Percentiles rank a stretch among this genome's conserved stretches.
These are phyloP conservation scores for Aspergillus candidus DNA, from an alignment of 2,329 filamentous ascomycete species.

Conservation along the genomic window DNA sequence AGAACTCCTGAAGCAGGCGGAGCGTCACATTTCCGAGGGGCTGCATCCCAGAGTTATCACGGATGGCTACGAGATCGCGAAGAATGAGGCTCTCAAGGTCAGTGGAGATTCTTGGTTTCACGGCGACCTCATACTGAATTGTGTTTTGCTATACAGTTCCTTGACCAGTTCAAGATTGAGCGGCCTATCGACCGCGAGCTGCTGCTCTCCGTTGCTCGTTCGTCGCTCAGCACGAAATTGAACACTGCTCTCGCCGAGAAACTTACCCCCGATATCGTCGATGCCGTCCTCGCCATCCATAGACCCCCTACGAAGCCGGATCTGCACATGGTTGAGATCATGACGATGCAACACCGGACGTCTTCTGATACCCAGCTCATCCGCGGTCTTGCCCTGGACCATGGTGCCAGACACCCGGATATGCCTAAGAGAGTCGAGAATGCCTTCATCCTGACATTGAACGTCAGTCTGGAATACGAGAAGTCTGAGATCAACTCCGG, in stretches of 20 bases:
- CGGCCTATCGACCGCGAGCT: conserved; percentile 89
- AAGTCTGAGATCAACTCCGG: conserved; percentile 99
- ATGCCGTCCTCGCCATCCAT: conserved; percentile 93
- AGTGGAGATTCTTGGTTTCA: conserved; percentile 2
- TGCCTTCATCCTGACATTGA: conserved; percentile 88
- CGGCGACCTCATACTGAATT: conserved; percentile 11
- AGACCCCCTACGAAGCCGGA: conserved; percentile 85
- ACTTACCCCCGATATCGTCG: conserved; percentile 90
- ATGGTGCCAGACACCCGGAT: conserved; percentile 92
- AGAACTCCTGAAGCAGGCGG: conserved; percentile 94
- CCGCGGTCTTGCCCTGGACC: conserved; percentile 83
- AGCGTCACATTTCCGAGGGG: conserved; percentile 94
- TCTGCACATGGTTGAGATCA: conserved; percentile 98
- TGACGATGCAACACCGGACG: conserved; percentile 99
- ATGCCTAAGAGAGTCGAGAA: conserved; percentile 98
- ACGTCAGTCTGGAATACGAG: conserved; percentile 96
- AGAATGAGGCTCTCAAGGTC: conserved; percentile 83
- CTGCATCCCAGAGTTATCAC: conserved; percentile 94
- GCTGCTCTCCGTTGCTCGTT: conserved; percentile 84
- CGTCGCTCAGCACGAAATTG: conserved; percentile 91
- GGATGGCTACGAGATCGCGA: conserved; percentile 95
- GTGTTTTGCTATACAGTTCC: conserved; percentile 55
- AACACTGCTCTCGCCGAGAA: conserved; percentile 82
- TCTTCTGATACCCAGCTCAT: conserved; percentile 96
- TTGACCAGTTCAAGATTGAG: conserved; percentile 86